A percentile compares a stretch with the other conserved stretches of the same genome.
These are phyloP conservation scores for Agrocybe chaxingu DNA, from an alignment of 768 basidiomycete genomes.

Conservation along the genomic window DNA sequence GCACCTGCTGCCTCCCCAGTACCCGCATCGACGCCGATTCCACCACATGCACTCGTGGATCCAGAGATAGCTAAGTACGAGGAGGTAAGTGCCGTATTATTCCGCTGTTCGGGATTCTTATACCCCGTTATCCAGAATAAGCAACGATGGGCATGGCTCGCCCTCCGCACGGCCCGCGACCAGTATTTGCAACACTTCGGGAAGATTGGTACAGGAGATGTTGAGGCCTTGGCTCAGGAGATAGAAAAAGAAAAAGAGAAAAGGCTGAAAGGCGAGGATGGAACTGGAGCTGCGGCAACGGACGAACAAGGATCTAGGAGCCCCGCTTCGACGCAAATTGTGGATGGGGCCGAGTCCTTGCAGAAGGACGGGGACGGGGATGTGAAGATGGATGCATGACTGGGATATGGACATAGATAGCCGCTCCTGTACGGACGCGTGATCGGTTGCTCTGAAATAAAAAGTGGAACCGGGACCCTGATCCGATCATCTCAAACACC, in stretches of 20 bases:
- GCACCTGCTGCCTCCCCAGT: conserved; percentile 15
- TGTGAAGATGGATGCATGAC: conserved; percentile 46
- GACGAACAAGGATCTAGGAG: conserved; percentile 33
- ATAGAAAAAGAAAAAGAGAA: conserved; percentile 46
- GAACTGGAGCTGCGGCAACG: conserved; percentile 20
- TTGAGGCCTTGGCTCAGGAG: conserved; percentile 48
- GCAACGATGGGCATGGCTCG: conserved; percentile 77
- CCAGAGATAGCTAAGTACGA: conserved; percentile 52
- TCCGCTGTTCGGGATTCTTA: neutral
- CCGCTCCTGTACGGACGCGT: conserved; percentile 10
- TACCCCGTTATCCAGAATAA: conserved; percentile 51
- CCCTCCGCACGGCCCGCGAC: conserved; percentile 73
- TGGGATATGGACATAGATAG: neutral
- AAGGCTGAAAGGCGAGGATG: conserved; percentile 35
- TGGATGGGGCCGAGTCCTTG: conserved; percentile 16
- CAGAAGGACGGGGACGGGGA: conserved; percentile 39
- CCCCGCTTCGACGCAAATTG: conserved; percentile 18
- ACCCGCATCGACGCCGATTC: conserved; percentile 25
- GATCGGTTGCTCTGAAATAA: conserved; percentile 16
- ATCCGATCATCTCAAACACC: conserved; percentile 19
- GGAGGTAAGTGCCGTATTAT: conserved; percentile 43
- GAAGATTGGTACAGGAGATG: conserved; percentile 79
- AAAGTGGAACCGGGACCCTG: conserved; percentile 12
- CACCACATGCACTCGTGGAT: conserved; percentile 21
- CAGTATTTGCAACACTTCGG: conserved; percentile 72